A percentile compares a stretch with the other conserved stretches of the same genome.
Conservation (phyloP, 2,329 filamentous ascomycete species). For the Nigrospora oryzae region DNA sequence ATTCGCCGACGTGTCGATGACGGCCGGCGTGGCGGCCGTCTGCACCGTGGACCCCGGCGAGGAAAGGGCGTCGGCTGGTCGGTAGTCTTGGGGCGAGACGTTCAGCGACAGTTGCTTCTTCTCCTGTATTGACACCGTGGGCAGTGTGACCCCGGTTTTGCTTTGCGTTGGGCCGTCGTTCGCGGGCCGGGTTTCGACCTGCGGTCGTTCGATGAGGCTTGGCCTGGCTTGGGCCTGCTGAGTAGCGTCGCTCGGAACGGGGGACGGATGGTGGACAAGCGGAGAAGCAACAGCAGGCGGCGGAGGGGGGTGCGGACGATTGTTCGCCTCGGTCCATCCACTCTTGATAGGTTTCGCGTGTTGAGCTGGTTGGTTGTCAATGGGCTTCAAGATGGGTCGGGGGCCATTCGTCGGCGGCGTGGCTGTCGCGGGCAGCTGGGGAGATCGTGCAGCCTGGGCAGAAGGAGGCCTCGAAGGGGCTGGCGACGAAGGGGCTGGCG, state of each 20-base stretch:
- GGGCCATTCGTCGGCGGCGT: not conserved
- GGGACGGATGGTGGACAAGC: not conserved
- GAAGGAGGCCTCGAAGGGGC: not conserved
- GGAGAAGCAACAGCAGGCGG: not conserved
- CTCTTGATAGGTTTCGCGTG: slow-evolving; percentile 1
- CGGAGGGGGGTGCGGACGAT: not conserved
- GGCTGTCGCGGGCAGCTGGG: not conserved
- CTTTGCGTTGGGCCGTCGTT: too few relatives aligned
- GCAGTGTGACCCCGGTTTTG: too few relatives aligned
- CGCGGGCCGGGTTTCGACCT: too few relatives aligned
- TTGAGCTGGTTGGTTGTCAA: slow-evolving; percentile 1
- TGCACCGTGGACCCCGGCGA: slow-evolving; percentile 61
- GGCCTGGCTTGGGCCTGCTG: not conserved
- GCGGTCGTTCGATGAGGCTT: too few relatives aligned
- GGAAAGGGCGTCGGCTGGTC: slow-evolving; percentile 35
- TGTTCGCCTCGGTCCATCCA: not conserved
- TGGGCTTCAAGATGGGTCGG: not conserved
- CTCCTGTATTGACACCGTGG: too few relatives aligned
- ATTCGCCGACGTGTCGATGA: slow-evolving; percentile 60
- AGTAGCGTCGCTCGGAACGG: not conserved
- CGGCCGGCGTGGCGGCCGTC: slow-evolving; percentile 64
- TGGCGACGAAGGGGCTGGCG: not conserved
- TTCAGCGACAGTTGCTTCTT: not conserved
- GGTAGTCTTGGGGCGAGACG: slow-evolving; percentile 20
- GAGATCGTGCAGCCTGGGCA: not conserved